phyloP scores from a whole-genome alignment of 139 green algal genomes.

The Volvox reticuliferus region DNA sequence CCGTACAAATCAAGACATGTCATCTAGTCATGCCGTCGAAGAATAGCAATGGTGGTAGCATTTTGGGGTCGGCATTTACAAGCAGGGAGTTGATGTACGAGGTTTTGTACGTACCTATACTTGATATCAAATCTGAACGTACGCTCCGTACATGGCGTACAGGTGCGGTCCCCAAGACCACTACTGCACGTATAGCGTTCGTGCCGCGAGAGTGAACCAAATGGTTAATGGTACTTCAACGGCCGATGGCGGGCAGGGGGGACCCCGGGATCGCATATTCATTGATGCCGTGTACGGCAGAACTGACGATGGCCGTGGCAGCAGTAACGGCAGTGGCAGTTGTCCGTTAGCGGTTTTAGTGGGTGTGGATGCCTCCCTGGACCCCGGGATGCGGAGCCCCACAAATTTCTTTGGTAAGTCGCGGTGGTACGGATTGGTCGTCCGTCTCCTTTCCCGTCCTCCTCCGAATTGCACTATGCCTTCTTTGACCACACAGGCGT shows the following conservation, averaged over 20 bases:
- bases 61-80: no score
- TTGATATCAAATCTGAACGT: no score
- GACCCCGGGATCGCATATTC: neutral
- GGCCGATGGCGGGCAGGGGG: neutral
- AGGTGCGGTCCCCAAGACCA: constrained; percentile 20
- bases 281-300: constrained; percentile 21
- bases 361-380: constrained; percentile 20
- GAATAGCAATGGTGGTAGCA: no score
- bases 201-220: neutral
- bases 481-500: neutral
- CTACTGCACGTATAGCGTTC: constrained; percentile 35
- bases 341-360: neutral
- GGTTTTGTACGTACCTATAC: no score
- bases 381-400: constrained; percentile 18
- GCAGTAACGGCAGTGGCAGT: neutral
- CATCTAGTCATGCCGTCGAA: no score
- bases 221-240: neutral
- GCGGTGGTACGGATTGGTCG: neutral
- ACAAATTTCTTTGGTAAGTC: constrained; percentile 35
- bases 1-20: no score
- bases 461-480: neutral
- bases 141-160: neutral
- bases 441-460: neutral
- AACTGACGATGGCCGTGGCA: neutral
- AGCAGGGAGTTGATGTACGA: no score